These are phyloP conservation scores for Staphylotrichum tortipilum DNA, from an alignment of 495 filamentous ascomycete genomes.

Conservation along the genomic window DNA sequence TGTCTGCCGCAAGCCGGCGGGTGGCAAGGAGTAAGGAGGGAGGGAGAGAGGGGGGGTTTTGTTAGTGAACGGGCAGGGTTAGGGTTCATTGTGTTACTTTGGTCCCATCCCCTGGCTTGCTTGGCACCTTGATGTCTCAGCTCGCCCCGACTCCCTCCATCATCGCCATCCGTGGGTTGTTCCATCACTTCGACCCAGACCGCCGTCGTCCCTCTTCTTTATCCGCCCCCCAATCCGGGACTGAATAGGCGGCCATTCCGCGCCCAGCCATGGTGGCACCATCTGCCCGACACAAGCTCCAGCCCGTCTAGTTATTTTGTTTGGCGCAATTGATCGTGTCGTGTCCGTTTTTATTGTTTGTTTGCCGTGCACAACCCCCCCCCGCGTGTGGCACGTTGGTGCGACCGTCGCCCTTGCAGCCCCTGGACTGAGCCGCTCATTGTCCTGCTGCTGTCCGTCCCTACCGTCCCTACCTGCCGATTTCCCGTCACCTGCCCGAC, in stretches of 20 bases:
- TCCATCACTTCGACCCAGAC: not conserved
- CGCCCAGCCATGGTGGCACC: conserved; percentile 9
- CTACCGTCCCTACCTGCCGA: no score
- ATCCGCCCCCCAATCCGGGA: conserved; percentile 5
- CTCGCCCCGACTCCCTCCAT: not conserved
- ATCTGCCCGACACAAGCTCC: not conserved
- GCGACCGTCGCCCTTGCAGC: no score
- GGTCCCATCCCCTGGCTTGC: not conserved
- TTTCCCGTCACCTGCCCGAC: no score
- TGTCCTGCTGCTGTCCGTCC: not conserved
- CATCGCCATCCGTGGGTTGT: not conserved
- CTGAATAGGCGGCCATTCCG: conserved; percentile 16
- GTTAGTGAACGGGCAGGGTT: not conserved
- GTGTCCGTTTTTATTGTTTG: not conserved
- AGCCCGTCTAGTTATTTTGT: not conserved
- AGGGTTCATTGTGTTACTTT: not conserved
- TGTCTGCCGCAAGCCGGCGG: conserved; percentile 8
- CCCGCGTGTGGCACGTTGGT: conserved; percentile 1
- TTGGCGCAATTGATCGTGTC: not conserved
- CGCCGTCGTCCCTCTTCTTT: no score
- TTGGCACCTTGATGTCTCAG: conserved; percentile 5
- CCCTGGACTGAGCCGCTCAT: no score
- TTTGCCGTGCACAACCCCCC: no score
- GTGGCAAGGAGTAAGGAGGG: not conserved
- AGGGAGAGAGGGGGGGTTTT: not conserved